phyloP scores from a whole-genome alignment of 2,329 filamentous ascomycete species.

The Cordyceps fumosorosea region DNA sequence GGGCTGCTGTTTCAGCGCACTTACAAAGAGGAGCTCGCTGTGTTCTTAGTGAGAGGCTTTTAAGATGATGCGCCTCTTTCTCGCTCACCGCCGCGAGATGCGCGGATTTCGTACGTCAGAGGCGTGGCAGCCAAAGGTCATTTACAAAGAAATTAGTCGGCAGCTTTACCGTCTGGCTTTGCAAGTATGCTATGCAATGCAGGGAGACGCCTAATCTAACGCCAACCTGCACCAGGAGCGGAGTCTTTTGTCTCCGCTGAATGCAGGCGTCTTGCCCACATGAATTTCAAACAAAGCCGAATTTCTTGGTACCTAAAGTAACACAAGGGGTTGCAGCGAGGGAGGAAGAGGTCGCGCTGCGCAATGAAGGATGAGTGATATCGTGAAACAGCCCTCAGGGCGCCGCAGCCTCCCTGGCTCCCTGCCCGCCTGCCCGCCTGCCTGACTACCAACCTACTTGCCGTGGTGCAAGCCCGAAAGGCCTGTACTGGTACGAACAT shows the following conservation, averaged over 20 bases:
- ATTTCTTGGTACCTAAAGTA: constrained; percentile 1
- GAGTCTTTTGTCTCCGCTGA: not conserved
- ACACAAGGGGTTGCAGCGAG: not conserved
- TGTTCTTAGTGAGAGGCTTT: not conserved
- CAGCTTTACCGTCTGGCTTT: not conserved
- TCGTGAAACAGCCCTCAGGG: not conserved
- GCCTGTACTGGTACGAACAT: not conserved
- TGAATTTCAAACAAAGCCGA: not conserved
- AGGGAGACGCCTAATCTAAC: not conserved
- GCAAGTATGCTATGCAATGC: not conserved
- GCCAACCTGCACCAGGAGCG: not conserved
- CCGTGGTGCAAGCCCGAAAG: not conserved
- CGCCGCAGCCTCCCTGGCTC: not conserved
- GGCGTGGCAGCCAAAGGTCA: not conserved
- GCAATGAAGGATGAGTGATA: not conserved
- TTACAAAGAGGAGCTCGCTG: not conserved
- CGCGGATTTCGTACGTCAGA: not conserved
- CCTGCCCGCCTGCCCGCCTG: not conserved
- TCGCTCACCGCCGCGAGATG: not conserved
- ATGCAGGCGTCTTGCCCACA: not conserved
- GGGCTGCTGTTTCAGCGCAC: not conserved
- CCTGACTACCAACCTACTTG: not conserved
- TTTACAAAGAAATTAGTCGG: not conserved
- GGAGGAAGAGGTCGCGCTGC: not conserved
- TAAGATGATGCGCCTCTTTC: not conserved